Evolutionary conservation across 805 yeast species (phyloP), one percentile per base, ranked within the genome.

Genomic region (Pichia cephalocereana): DNA sequence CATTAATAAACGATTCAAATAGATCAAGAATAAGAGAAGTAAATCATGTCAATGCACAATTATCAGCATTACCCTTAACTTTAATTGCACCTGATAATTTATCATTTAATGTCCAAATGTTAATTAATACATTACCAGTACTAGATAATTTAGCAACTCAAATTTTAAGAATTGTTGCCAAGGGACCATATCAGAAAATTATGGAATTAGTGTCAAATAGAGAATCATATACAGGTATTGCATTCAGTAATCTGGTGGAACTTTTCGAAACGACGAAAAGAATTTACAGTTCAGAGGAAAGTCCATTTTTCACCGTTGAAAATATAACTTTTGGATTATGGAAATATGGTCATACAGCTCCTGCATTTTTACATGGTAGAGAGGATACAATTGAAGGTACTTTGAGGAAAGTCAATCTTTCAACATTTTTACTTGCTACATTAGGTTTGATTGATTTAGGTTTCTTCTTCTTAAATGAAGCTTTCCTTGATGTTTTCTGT

Each of bases 371-470:
- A 54, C 70, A 72, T 53, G 80, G 77, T 46, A 75, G 80, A 50
- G 87, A 81, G 55, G 82, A 79, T 52, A 73, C 79, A 44, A 68
- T 80, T 48, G 77, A 74, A 61, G 72, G 79, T 38, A 81, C 93
- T 0, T 64, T 91, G 34, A 79, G 95, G 50, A 86, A 91, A 56
- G 86, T 89, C 1, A 93, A 93, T 57, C 66, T 93, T 53, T 86
- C 96, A 0, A 88, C 96, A 0, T 93, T 88, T 60, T 68, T 89
- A 39, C 76, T 89, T n/a, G 93, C 96, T 0, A 79, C 93, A 1
- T 72, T 90, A 50, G 96, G 96, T 43, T 73, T 86, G 17, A 76
- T 85, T 45, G 93, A 87, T 52, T 83, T 86, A 42, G 98, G 97
- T 1, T 88, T 93, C 63, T 85, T 82, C 66, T 81, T 83, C 59